Evolutionary conservation across 140 eudicot species (phyloP).

Genomic region (Erigeron philadelphicus): DNA sequence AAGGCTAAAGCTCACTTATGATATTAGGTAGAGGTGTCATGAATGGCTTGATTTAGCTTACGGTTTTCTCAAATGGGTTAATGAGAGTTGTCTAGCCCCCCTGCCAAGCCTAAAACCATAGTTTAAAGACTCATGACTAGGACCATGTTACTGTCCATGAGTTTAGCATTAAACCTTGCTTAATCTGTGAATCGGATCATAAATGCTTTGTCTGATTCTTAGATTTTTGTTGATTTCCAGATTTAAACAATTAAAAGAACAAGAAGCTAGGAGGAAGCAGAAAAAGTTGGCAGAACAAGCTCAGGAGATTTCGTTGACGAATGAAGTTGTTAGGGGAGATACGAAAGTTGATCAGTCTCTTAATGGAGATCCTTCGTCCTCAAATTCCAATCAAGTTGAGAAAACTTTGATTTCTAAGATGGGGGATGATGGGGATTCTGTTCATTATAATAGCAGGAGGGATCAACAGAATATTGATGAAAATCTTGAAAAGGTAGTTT

Average conservation of each 20-base stretch:
- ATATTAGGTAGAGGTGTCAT: background rate
- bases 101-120: background rate
- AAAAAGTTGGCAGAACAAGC: conserved; percentile 61
- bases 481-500: conserved; percentile 45
- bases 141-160: background rate
- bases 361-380: conserved; percentile 38
- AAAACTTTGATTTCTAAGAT: conserved; percentile 15
- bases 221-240: conserved; percentile 32
- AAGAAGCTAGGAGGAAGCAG: conserved; percentile 69
- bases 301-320: conserved; percentile 30
- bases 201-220: background rate
- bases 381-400: conserved; percentile 31
- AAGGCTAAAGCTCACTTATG: background rate
- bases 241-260: conserved; percentile 82
- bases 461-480: conserved; percentile 35
- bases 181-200: background rate
- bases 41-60: background rate
- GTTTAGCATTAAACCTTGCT: no score
- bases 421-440: conserved; percentile 33
- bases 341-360: conserved; percentile 19
- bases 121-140: background rate
- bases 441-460: conserved; percentile 19
- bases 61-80: background rate
- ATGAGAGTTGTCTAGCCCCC: background rate
- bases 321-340: conserved; percentile 32